phyloP scores from a whole-genome alignment of 371 early-diverging fungal species.

The Actinomortierella ambigua region DNA sequence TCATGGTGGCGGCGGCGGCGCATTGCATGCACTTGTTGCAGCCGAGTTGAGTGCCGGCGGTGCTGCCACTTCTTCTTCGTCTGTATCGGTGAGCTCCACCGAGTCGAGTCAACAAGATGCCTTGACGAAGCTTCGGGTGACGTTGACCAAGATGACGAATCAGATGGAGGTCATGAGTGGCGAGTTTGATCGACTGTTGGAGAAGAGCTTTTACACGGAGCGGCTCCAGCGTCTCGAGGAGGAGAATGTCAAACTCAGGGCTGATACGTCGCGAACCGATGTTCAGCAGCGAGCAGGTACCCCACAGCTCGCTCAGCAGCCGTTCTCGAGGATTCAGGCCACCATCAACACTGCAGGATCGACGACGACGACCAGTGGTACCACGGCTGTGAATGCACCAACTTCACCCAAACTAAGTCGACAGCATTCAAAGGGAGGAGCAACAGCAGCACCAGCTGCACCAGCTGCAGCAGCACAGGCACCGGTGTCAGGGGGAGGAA shows the following conservation, averaged over 20 bases:
- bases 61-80: conserved; percentile 17
- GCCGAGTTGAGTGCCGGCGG: conserved; percentile 12
- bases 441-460: conserved; percentile 24
- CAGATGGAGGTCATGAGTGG: conserved; percentile 63
- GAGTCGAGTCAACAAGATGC: conserved; percentile 34
- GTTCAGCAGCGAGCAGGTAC: conserved; percentile 40
- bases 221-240: conserved; percentile 36
- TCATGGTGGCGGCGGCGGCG: conserved; percentile 27
- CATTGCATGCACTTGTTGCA: conserved; percentile 8
- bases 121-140: conserved; percentile 53
- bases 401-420: conserved; percentile 30
- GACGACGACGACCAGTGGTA: conserved; percentile 4
- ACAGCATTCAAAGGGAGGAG: conserved; percentile 20
- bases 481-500: too few relatives aligned
- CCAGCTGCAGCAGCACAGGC: conserved; percentile 28
- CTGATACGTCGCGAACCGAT: conserved; percentile 40
- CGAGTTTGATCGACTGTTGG: conserved; percentile 64
- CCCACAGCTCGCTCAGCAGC: conserved; percentile 26
- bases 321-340: conserved; percentile 19
- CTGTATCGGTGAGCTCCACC: conserved; percentile 15
- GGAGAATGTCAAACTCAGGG: conserved; percentile 32
- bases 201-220: conserved; percentile 48
- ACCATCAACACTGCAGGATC: conserved; percentile 17
- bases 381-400: conserved; percentile 12
- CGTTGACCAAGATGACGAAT: conserved; percentile 55